Base-by-base conservation (phyloP, 441 rosid species). In the Isatis lusitanica region DNA sequence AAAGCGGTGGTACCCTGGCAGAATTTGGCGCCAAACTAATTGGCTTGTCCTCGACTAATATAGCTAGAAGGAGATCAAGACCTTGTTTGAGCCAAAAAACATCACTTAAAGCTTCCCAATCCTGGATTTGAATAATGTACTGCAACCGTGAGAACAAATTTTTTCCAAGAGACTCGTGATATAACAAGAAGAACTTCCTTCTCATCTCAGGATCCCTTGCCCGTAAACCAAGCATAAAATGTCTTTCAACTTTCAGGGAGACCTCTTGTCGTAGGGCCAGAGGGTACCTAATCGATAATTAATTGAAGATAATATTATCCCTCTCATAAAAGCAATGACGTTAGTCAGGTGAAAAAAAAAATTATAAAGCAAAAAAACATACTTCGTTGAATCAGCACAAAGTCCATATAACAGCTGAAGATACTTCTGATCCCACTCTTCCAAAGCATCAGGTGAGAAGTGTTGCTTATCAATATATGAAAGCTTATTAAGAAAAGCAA, bases 41-140 rank as follows among this genome's bases (percentile, higher is more conserved):
- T 60, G 97, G 90, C 79, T 91, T 88, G 74, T 89, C 86, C 84
- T 89, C 96, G 18, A 90, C 97, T 71, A 93, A 83, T 67, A 92
- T 87, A 65, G 99, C 97, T 60, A 96, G 83, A 76, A 96, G 96
- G 79, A 96, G 94, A 88, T 96, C 98, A 75, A 96, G 94, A 66
- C 99, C 98, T 73, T 96, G 99, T 82, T 96, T 96, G 76, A 96
- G 96, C 99, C 99, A 96, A 81, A 96, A 96, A 74, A 96, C 99
- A 80, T 96, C 97, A 77, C 96, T 90, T 77, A 93, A 73, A 77
- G 99, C 97, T 86, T 96, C 98, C 99, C 99, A 96, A 36, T 96
- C 97, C 87, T 96, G 99, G 73, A 81, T 4, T 81, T 93, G 97
- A 68, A 96, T 89, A 62, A 96, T 93, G 79, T 82, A 92, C 35